Conservation (phyloP, 2,329 filamentous ascomycete genomes). For the Onygenales sp. region DNA sequence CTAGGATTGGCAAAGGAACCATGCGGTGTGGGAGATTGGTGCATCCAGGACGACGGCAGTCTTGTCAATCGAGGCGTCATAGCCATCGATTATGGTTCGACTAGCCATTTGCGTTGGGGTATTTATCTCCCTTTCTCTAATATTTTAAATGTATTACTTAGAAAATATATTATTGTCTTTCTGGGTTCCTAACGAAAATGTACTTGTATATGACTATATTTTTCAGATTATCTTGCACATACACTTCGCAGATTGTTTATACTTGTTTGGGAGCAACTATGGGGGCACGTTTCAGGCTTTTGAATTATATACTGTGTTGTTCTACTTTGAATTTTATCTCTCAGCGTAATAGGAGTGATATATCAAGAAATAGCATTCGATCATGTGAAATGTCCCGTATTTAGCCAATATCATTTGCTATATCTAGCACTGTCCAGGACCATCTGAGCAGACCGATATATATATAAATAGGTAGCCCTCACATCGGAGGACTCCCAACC, state of each 20-base stretch:
- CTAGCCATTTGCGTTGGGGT: not conserved
- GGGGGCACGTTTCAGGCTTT: no score
- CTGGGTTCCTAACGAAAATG: not conserved
- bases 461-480: no score
- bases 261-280: no score
- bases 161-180: not conserved
- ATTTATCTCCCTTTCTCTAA: not conserved
- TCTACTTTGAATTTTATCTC: no score
- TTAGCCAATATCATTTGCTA: no score
- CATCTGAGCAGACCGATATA: no score
- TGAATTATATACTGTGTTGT: no score
- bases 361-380: no score
- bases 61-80: not conserved
- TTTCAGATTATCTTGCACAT: not conserved
- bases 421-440: no score
- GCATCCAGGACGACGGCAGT: not conserved
- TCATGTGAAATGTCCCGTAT: no score
- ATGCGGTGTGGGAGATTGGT: not conserved
- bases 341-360: no score
- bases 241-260: not conserved
- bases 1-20: not conserved
- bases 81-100: not conserved
- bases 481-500: no score
- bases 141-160: conserved; percentile 2
- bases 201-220: not conserved